phyloP scores from a whole-genome alignment of 371 early-diverging fungal genomes.

The Synchytrium microbalum region DNA sequence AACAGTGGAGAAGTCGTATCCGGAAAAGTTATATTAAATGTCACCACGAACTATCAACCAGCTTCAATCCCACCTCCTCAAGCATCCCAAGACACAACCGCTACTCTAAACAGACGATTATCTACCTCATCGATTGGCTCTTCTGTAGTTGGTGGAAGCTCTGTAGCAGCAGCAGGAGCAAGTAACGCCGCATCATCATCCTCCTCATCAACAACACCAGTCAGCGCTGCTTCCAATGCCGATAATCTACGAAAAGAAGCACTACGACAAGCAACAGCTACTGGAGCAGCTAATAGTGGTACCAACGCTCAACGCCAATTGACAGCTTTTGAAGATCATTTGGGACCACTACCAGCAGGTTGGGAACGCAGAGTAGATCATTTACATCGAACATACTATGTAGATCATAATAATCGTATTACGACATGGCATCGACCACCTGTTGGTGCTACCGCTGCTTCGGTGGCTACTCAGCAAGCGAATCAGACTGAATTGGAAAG shows the following conservation, averaged over 20 bases:
- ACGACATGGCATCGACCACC: slow-evolving; percentile 90
- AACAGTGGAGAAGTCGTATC: slow-evolving; percentile 72
- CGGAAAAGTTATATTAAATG: slow-evolving; percentile 51
- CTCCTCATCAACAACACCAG: not conserved
- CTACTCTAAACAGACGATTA: not conserved
- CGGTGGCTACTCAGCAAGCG: slow-evolving; percentile 25
- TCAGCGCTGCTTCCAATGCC: not conserved
- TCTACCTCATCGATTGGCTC: not conserved
- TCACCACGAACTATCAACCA: slow-evolving; percentile 54
- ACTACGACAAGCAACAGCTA: not conserved
- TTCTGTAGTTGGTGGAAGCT: not conserved
- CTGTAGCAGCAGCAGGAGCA: not conserved
- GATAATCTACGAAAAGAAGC: not conserved
- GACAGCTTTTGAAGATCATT: slow-evolving; percentile 48
- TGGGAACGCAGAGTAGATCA: slow-evolving; percentile 74
- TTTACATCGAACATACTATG: slow-evolving; percentile 90
- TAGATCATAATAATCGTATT: slow-evolving; percentile 92
- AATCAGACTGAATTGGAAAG: slow-evolving; percentile 61
- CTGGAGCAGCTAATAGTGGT: not conserved
- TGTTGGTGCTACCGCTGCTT: not conserved
- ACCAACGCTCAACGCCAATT: slow-evolving; percentile 21
- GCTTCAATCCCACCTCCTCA: slow-evolving; percentile 1
- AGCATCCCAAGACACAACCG: slow-evolving; percentile 3
- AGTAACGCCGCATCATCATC: not conserved
- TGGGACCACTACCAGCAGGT: slow-evolving; percentile 77